A percentile compares a stretch with the other conserved stretches of the same genome.
Conservation (phyloP, 2,329 filamentous ascomycete species). For the Paecilomyces variotii region DNA sequence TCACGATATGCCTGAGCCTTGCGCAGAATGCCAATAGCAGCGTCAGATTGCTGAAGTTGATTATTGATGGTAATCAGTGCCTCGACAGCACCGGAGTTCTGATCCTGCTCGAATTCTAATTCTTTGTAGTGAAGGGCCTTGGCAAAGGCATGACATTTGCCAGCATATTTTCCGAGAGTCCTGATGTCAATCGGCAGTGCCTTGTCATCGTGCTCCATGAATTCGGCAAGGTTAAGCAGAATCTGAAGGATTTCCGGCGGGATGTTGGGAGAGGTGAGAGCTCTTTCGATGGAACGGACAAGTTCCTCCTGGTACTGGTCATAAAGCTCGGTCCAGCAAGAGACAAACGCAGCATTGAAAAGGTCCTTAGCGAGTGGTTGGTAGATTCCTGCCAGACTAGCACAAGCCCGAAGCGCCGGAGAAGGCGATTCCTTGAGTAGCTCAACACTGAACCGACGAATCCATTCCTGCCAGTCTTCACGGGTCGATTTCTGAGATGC, state of each 20-base stretch:
- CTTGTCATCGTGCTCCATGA: conserved; percentile 99
- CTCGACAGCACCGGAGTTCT: conserved; percentile 90
- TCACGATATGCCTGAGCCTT: conserved; percentile 95
- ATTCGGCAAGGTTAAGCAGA: conserved; percentile 91
- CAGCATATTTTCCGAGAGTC: conserved; percentile 86
- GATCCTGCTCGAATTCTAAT: conserved; percentile 93
- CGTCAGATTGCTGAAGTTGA: conserved; percentile 95
- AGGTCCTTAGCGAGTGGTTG: conserved; percentile 83
- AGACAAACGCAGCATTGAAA: conserved; percentile 98
- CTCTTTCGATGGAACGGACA: conserved; percentile 89
- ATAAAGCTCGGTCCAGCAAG: conserved; percentile 96
- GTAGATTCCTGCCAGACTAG: conserved; percentile 82
- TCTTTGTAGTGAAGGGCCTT: conserved; percentile 99
- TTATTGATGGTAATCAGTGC: conserved; percentile 99
- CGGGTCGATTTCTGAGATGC: conserved; percentile 93
- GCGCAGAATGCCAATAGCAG: conserved; percentile 91
- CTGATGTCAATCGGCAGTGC: conserved; percentile 95
- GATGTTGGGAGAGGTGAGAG: conserved; percentile 89
- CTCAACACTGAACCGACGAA: conserved; percentile 91
- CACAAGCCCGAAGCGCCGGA: conserved; percentile 87
- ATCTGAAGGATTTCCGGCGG: conserved; percentile 92
- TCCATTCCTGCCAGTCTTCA: conserved; percentile 99
- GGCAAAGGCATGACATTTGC: conserved; percentile 93
- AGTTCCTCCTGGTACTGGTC: conserved; percentile 96
- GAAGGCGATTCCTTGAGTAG: conserved; percentile 92